Evolutionary conservation across 202 grass and related monocot genomes (phyloP).

Genomic region (Miscanthus sacchariflorus): DNA sequence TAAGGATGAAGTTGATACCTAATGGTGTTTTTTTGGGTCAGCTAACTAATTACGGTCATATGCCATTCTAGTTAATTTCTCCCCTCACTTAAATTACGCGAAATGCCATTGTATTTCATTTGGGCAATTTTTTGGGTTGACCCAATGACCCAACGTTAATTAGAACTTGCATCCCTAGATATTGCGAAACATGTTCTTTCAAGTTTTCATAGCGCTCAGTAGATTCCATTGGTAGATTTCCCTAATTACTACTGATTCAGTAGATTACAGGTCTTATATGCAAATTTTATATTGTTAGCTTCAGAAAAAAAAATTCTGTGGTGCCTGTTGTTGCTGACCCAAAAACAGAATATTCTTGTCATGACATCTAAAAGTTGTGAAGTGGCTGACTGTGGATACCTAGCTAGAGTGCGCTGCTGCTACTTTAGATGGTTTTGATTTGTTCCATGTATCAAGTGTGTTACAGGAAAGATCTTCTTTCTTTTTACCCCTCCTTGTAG

Average conservation of each 20-base stretch:
- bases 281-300: not conserved
- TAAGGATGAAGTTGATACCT: not conserved
- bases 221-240: not conserved
- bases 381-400: slow-evolving; percentile 24
- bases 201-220: not conserved
- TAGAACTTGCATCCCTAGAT: not conserved
- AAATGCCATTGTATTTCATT: not conserved
- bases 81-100: not conserved
- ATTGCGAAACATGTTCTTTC: slow-evolving; percentile 6
- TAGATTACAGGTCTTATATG: not conserved
- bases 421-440: slow-evolving; percentile 35
- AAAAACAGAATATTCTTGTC: slow-evolving; percentile 38
- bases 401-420: slow-evolving; percentile 10
- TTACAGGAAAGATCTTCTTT: not conserved
- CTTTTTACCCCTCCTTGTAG: not conserved
- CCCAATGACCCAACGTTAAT: not conserved
- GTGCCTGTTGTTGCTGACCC: slow-evolving; percentile 14
- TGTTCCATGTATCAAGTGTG: slow-evolving; percentile 3
- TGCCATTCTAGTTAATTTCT: not conserved
- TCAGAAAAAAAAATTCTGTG: not conserved
- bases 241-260: not conserved
- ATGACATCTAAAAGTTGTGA: slow-evolving; percentile 7
- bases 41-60: not conserved
- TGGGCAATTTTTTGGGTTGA: not conserved
- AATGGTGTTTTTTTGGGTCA: not conserved